Conservation (phyloP, 2,329 filamentous ascomycete genomes). For the Didymellaceae sp. region DNA sequence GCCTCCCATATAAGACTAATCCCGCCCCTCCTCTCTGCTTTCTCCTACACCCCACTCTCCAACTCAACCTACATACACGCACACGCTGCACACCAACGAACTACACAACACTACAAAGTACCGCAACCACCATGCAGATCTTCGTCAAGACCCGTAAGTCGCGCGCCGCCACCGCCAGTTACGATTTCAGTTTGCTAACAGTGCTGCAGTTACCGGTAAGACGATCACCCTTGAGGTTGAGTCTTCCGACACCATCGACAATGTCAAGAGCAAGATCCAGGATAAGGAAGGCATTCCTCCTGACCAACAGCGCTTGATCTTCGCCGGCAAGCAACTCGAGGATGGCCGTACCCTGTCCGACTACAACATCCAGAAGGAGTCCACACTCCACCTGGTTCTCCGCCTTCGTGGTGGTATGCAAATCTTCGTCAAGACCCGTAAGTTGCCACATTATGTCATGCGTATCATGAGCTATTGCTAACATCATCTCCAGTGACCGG, state of each 20-base stretch:
- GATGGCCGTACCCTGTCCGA: slow-evolving; percentile 90
- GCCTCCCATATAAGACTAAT: slow-evolving; percentile 40
- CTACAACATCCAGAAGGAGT: slow-evolving; percentile 93
- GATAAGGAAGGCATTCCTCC: slow-evolving; percentile 98
- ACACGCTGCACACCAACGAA: no score
- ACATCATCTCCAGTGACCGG: slow-evolving; percentile 58
- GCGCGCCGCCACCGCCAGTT: slow-evolving; percentile 27
- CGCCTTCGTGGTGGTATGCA: slow-evolving; percentile 70
- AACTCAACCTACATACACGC: slow-evolving; percentile 14
- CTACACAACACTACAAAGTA: slow-evolving; percentile 16
- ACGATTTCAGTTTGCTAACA: slow-evolving; percentile 43
- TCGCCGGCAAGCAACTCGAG: slow-evolving; percentile 95
- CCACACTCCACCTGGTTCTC: slow-evolving; percentile 76
- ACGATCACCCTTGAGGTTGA: slow-evolving; percentile 73
- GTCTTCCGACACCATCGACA: slow-evolving; percentile 88
- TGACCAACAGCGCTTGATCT: slow-evolving; percentile 96
- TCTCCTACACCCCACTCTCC: slow-evolving; percentile 22
- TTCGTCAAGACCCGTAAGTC: slow-evolving; percentile 94
- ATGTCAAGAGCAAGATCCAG: slow-evolving; percentile 96
- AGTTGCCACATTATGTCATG: slow-evolving; percentile 38
- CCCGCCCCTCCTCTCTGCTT: slow-evolving; percentile 22
- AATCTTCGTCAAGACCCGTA: slow-evolving; percentile 68
- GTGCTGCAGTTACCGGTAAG: slow-evolving; percentile 65
- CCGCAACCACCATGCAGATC: slow-evolving; percentile 76
- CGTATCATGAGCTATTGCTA: slow-evolving; percentile 32